Base-by-base conservation (phyloP, 1,139 yeast species). In the Trichomonascaceae sp. region DNA sequence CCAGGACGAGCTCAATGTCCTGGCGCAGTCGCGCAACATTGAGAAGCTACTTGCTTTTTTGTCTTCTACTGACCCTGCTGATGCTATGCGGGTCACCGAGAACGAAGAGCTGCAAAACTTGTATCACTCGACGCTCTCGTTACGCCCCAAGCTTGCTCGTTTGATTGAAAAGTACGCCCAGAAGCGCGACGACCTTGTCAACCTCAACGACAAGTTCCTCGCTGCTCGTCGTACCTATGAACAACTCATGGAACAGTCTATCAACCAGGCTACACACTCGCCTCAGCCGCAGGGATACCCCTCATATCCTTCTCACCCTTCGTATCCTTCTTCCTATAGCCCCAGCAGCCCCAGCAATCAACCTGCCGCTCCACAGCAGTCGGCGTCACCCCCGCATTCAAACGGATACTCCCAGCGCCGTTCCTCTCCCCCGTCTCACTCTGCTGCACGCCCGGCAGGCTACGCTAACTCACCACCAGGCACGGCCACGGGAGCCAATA, bases 81-180 rank as follows among this genome's bases (percentile, higher is more conserved):
- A 46, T 11, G 52, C 58, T 8, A 30, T 50, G 32, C 41, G 47
- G 17, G 47, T 55, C 20, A 57, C 60, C 5, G 62, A 57, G 23
- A 56, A 70, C 40, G 69, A 65, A 15, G 69, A 69, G 34, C 51
- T 73, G 25, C 71, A 67, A 46, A 51, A 55, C 28, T 57, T 81
- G 40, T 84, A 82, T 51, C 78, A 80, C 39, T 68, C 74, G 13
- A 68, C 82, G 1, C 66, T 80, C 17, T 75, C 89, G 1, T 62
- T 81, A 37, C 71, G 92, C 38, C 87, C 92, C 0, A 71, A 73
- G 39, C 64, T 84, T 38, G 81, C 82, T 6, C 71, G 71, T 46
- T 59, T 74, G 46, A 76, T 84, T 41, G 93, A 80, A 39, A 79
- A 77, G 54, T 79, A 81, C 51, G 66, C 82, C 26, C 70, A 68